Evolutionary conservation across 225 moss, liverwort and hornwort genomes (phyloP), one percentile per base, ranked within the genome.

Genomic region (Neckera pumila): DNA sequence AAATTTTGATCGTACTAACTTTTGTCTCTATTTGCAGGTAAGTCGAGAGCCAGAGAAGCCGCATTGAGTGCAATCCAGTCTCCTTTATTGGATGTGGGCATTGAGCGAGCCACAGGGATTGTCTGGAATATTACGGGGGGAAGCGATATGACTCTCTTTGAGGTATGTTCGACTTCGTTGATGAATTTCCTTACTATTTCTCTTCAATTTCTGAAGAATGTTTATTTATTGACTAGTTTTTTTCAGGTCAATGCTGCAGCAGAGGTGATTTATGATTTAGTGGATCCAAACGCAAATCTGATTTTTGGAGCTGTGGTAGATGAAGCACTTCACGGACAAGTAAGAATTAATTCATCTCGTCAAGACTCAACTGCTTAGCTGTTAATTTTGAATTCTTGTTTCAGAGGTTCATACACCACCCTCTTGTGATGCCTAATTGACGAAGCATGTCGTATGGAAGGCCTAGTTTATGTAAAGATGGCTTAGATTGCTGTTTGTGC

Each of bases 61-160:
- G 96, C 98, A 36, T 92, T 98, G 53, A 96, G 96, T 94, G 98
- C 98, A 47, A 98, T 98, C 38, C 98, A 98, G 92, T 98, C 98
- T 78, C 98, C 98, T 65, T 89, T 98, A 80, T 92, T 98, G 83
- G 98, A 98, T 91, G 96, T 96, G 86, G 98, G 98, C 60, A 98
- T 98, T 87, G 98, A 98, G 82, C 96, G 96, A 91, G 98, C 98
- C 69, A 98, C 98, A 74, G 98, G 98, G 70, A 98, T 98, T 80
- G 98, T 98, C 45, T 98, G 98, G 98, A 98, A 98, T 88, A 98
- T 98, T 71, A 98, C 98, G 26, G 98, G 98, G 30, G 98, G 98
- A 81, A 96, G 95, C 90, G 96, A 98, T 64, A 98, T 98, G 98
- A 98, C 98, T 21, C 92, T 98, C 56, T 96, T 95, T 90, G 98